phyloP scores from a whole-genome alignment of 306 rosid species.

The Cicer cuneatum region DNA sequence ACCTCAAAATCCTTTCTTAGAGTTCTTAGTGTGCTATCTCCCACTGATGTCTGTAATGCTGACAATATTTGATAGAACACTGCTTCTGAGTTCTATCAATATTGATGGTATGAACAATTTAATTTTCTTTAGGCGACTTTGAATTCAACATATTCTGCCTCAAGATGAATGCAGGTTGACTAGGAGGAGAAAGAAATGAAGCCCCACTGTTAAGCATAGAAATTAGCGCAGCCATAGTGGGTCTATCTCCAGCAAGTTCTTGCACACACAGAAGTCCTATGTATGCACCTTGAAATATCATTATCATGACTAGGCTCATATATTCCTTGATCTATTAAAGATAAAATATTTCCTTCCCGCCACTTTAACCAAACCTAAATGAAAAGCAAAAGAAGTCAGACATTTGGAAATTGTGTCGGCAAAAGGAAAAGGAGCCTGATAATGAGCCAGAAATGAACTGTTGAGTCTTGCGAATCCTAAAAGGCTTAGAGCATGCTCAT shows the following conservation, averaged over 20 bases:
- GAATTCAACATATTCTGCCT: constrained; percentile 11
- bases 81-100: too few species aligned
- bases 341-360: not conserved
- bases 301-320: not conserved
- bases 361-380: constrained; percentile 43
- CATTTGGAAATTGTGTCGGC: not conserved
- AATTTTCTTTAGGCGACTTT: not conserved
- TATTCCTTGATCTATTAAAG: constrained; percentile 7
- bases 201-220: constrained; percentile 38
- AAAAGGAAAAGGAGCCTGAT: not conserved
- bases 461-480: constrained; percentile 38
- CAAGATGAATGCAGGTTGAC: constrained; percentile 21
- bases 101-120: not conserved
- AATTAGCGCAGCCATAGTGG: constrained; percentile 20
- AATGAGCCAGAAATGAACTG: not conserved
- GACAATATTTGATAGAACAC: too few species aligned
- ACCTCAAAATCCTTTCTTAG: not conserved
- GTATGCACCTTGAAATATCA: constrained; percentile 10
- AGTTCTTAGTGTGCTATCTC: constrained; percentile 18
- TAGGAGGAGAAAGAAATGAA: constrained; percentile 24
- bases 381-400: not conserved
- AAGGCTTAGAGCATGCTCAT: constrained; percentile 16
- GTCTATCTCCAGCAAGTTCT: constrained; percentile 10
- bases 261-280: constrained; percentile 41
- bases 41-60: constrained; percentile 23